A percentile compares a stretch with the other conserved stretches of the same genome.
Conservation (phyloP, 768 basidiomycete species). For the Tubosaeta sp. region DNA sequence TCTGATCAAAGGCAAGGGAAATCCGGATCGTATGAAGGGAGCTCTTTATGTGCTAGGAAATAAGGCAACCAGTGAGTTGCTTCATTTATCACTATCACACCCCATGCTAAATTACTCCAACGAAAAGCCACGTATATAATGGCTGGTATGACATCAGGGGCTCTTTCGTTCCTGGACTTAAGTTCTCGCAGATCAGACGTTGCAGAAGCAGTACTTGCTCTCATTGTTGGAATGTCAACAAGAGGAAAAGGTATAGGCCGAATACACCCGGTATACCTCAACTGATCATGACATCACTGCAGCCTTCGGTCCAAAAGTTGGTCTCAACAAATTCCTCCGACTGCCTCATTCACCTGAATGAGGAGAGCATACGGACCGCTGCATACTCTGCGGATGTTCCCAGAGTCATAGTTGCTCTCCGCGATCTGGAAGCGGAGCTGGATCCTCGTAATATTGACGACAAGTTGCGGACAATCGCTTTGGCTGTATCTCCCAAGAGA, state of each 20-base stretch:
- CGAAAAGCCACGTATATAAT: slow-evolving; percentile 61
- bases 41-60: slow-evolving; percentile 78
- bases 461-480: slow-evolving; percentile 40
- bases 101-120: slow-evolving; percentile 7
- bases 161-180: slow-evolving; percentile 7
- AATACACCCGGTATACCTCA: slow-evolving; percentile 23
- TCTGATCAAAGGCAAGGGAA: slow-evolving; percentile 68
- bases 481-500: slow-evolving; percentile 40
- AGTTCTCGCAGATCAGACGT: slow-evolving; percentile 44
- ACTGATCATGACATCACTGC: slow-evolving; percentile 44
- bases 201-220: slow-evolving; percentile 54
- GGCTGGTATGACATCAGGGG: slow-evolving; percentile 43
- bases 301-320: slow-evolving; percentile 19
- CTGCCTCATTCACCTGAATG: slow-evolving; percentile 53
- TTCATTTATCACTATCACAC: neutral
- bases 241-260: slow-evolving; percentile 67
- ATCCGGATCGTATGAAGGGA: slow-evolving; percentile 94
- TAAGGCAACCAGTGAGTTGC: slow-evolving; percentile 57
- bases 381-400: slow-evolving; percentile 49
- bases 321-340: slow-evolving; percentile 52
- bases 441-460: slow-evolving; percentile 39
- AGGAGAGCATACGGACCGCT: slow-evolving; percentile 63
- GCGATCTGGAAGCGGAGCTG: slow-evolving; percentile 49
- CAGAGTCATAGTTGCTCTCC: slow-evolving; percentile 45
- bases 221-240: slow-evolving; percentile 73